These are phyloP conservation scores for Saccharomyces hybrid DNA, from an alignment of 1,139 yeast genomes.

Conservation along the genomic window DNA sequence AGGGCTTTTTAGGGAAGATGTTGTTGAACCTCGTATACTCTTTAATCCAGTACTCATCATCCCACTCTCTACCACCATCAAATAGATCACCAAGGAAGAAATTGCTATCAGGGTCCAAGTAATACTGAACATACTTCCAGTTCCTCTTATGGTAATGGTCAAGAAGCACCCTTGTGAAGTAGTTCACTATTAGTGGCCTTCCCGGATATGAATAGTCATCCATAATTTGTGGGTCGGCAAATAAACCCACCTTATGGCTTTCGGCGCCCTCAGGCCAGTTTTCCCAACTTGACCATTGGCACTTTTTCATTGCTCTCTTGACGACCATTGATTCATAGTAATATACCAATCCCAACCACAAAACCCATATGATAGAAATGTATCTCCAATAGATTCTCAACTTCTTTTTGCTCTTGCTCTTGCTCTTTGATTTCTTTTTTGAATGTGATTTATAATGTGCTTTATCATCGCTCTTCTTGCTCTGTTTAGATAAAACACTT, in stretches of 20 bases:
- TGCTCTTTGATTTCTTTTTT: background rate
- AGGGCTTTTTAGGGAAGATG: slow-evolving; percentile 49
- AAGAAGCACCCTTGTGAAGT: slow-evolving; percentile 38
- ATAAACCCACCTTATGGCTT: slow-evolving; percentile 59
- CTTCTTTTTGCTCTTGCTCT: background rate
- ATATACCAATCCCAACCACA: slow-evolving; percentile 48
- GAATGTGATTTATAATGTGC: background rate
- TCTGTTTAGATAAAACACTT: background rate
- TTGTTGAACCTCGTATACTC: slow-evolving; percentile 63
- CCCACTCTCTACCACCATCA: slow-evolving; percentile 94
- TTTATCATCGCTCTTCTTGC: background rate
- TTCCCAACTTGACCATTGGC: slow-evolving; percentile 66
- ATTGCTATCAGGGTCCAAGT: slow-evolving; percentile 66
- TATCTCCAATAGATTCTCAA: slow-evolving; percentile 23
- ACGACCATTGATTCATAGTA: slow-evolving; percentile 59
- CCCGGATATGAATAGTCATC: slow-evolving; percentile 67
- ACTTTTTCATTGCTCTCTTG: slow-evolving; percentile 39
- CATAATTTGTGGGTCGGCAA: slow-evolving; percentile 91
- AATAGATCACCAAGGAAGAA: slow-evolving; percentile 84
- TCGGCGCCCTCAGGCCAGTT: slow-evolving; percentile 36
- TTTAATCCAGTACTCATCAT: slow-evolving; percentile 56
- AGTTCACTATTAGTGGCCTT: slow-evolving; percentile 42
- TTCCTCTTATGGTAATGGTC: slow-evolving; percentile 79
- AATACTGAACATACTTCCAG: slow-evolving; percentile 52
- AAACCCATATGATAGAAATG: slow-evolving; percentile 7